Base-by-base conservation (phyloP, 2,329 filamentous ascomycete genomes). In the Colletotrichum liaoningense region DNA sequence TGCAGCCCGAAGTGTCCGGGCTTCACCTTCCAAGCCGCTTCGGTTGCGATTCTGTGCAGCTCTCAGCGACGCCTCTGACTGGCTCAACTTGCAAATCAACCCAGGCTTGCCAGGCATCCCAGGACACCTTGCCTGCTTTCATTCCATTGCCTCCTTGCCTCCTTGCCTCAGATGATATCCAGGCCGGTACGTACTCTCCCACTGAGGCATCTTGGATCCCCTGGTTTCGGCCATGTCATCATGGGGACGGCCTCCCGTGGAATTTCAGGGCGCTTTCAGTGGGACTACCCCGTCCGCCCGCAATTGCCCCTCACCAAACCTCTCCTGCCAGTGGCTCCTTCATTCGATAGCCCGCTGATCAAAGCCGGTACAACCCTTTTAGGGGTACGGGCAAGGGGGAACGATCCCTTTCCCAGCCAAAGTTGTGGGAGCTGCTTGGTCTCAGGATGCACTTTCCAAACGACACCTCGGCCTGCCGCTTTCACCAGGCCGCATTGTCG, bases 1-100 rank as follows among this genome's bases (percentile, higher is more conserved):
- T 69, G 67, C 71, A 69, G 70, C 69, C 72, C 62, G 62, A 68
- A 71, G 67, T 69, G 73, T 73, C 75, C 70, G 67, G 74, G 75
- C 73, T 75, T 75, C 75, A 69, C 69, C 69, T 75, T 75, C 74
- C 73, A 73, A 75, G 69, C 72, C 65, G 69, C 72, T 73, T 74
- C 74, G 65, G 66, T 74, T 74, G 71, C 58, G 63, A 75, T 75
- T 75, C 74, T 75, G 59, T 75, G 66, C 73, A 75, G 70, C 67
- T 73, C 33, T 58, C 56, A 66, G 46, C 56, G 38, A 28, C 62
- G 49, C 60, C 9, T 73, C 33, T 73, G 67, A 73, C 60, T 73
- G 71, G 71, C 60, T 57, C 24, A 64, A 30, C 3, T 54, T 55
- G 46, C 62, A 42, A 42, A 42, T 38, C n/a, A 22, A 22, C 16